phyloP scores from a whole-genome alignment of 2,329 filamentous ascomycete genomes.

The Colletotrichum orbiculare region DNA sequence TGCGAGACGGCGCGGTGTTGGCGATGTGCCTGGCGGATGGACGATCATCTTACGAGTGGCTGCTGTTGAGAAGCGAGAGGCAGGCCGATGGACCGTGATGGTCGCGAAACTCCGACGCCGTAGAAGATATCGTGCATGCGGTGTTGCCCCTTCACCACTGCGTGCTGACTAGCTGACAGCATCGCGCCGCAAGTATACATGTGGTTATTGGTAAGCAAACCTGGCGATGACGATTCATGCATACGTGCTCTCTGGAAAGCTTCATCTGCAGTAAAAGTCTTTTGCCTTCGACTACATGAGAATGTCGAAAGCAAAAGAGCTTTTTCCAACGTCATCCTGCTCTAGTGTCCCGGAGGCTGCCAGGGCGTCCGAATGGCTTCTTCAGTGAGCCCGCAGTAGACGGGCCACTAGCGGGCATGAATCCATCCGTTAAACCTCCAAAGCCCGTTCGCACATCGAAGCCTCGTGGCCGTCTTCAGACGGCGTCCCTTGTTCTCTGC shows the following conservation, averaged over 20 bases:
- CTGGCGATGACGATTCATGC: slow-evolving; percentile 19
- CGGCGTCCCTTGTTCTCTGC: slow-evolving; percentile 14
- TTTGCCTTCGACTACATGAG: too few species aligned
- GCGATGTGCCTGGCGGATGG: too few species aligned
- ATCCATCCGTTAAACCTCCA: background rate
- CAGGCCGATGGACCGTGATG: too few species aligned
- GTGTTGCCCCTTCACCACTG: background rate
- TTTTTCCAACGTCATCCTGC: background rate
- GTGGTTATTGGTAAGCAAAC: slow-evolving; percentile 1
- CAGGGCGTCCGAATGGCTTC: background rate
- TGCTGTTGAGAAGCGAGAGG: too few species aligned
- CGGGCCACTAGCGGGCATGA: background rate
- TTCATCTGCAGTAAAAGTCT: background rate
- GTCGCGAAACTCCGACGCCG: too few species aligned
- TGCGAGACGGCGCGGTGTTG: too few species aligned
- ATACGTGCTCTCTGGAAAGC: background rate
- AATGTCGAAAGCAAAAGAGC: too few species aligned
- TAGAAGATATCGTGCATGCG: background rate
- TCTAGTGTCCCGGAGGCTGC: background rate
- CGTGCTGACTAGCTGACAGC: too few species aligned
- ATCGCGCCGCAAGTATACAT: too few species aligned
- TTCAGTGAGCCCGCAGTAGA: background rate
- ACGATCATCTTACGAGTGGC: too few species aligned
- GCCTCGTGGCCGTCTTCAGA: slow-evolving; percentile 25
- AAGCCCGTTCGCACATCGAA: background rate